These are phyloP conservation scores for Pilaira anomala DNA, from an alignment of 192 early-diverging fungal species.

Conservation along the genomic window DNA sequence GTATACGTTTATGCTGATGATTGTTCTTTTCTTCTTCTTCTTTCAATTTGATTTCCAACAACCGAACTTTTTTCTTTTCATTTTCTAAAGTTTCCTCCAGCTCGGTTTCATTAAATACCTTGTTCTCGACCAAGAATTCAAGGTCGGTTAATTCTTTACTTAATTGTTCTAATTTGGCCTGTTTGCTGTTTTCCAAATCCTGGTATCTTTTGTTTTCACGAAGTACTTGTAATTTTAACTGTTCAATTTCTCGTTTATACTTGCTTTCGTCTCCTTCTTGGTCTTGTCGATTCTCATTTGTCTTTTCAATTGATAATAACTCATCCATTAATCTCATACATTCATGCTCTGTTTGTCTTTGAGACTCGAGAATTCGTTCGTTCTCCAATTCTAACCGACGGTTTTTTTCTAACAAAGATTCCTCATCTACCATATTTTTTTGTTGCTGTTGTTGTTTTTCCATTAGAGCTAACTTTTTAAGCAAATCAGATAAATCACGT, in stretches of 20 bases:
- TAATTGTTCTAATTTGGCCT: conserved; percentile 54
- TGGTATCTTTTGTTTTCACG: conserved; percentile 48
- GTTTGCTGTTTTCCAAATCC: conserved; percentile 61
- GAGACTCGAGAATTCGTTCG: conserved; percentile 53
- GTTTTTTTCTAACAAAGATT: conserved; percentile 19
- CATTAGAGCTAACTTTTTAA: conserved; percentile 7
- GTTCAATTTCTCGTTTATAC: conserved; percentile 2
- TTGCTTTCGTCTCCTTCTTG: not conserved
- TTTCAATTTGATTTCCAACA: conserved; percentile 43
- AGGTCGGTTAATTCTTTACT: conserved; percentile 65
- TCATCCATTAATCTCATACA: conserved; percentile 74
- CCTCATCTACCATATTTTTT: not conserved
- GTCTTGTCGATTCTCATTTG: not conserved
- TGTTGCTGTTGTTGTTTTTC: conserved; percentile 8
- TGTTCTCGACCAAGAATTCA: conserved; percentile 69
- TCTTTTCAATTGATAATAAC: conserved; percentile 60
- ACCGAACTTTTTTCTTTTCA: conserved; percentile 43
- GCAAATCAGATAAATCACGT: conserved; percentile 2
- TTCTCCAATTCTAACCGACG: conserved; percentile 49
- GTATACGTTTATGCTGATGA: too few relatives aligned
- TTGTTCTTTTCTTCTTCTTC: not conserved
- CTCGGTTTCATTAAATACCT: conserved; percentile 69
- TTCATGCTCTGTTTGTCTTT: conserved; percentile 68
- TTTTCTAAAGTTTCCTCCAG: conserved; percentile 53
- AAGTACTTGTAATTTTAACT: conserved; percentile 41